Conservation (phyloP, 371 early-diverging fungal genomes). For the Batrachochytrium dendrobatidis region DNA sequence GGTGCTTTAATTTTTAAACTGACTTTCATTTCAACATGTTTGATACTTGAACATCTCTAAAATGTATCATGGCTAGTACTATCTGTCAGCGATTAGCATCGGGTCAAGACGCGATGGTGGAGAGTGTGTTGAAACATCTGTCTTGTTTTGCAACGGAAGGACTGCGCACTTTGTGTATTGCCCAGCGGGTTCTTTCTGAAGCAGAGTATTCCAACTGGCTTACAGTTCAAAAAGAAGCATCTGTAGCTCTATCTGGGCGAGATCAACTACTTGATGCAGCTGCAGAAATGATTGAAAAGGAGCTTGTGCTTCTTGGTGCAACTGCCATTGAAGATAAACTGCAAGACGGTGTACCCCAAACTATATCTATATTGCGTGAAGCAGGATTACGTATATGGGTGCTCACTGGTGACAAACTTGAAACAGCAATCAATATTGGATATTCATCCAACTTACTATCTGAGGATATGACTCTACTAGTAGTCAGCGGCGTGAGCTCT, state of each 20-base stretch:
- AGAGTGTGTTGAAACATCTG: conserved; percentile 61
- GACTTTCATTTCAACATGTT: background rate
- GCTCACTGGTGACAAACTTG: conserved; percentile 98
- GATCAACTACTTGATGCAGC: conserved; percentile 59
- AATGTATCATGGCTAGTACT: conserved; percentile 37
- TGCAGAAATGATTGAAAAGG: conserved; percentile 69
- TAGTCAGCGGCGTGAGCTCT: conserved; percentile 78
- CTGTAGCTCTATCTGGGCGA: conserved; percentile 62
- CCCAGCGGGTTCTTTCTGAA: conserved; percentile 53
- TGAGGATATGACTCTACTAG: conserved; percentile 93
- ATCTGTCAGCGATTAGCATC: conserved; percentile 69
- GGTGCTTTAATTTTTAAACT: background rate
- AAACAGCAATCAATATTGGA: conserved; percentile 96
- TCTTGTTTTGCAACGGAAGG: conserved; percentile 66
- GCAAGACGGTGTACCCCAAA: conserved; percentile 89
- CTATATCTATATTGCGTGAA: conserved; percentile 74
- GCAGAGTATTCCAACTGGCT: conserved; percentile 64
- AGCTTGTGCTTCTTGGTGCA: conserved; percentile 79
- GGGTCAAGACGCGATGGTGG: conserved; percentile 57
- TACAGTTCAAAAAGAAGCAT: conserved; percentile 58
- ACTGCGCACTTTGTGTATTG: conserved; percentile 81
- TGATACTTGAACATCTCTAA: background rate
- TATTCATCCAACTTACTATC: conserved; percentile 76
- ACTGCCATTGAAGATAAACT: conserved; percentile 98
- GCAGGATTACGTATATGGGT: conserved; percentile 98